Conservation (phyloP, 2,329 filamentous ascomycete genomes). For the Aspergillus piperis region DNA sequence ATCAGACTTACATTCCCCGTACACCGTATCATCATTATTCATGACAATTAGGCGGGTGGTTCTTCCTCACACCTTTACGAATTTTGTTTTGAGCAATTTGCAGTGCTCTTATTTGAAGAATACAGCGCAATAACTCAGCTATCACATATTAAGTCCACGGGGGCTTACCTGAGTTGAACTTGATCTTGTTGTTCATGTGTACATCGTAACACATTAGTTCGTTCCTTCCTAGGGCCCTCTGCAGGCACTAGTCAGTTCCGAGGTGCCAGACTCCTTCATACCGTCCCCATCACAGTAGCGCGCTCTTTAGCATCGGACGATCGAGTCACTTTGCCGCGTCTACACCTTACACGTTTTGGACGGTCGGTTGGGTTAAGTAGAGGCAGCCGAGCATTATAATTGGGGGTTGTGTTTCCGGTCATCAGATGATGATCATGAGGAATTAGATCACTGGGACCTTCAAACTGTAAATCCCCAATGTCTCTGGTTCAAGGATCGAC, state of each 20-base stretch:
- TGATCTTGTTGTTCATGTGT: not conserved
- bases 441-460: not conserved
- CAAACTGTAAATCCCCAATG: not conserved
- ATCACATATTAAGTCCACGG: not conserved
- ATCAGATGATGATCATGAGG: not conserved
- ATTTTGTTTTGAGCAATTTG: not conserved
- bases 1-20: constrained; percentile 6
- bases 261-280: constrained; percentile 3
- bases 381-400: not conserved
- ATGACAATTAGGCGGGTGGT: not conserved
- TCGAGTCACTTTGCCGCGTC: constrained; percentile 8
- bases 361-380: not conserved
- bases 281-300: constrained; percentile 1
- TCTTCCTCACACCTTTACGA: not conserved
- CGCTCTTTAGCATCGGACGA: constrained; percentile 3
- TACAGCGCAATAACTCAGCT: not conserved
- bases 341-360: not conserved
- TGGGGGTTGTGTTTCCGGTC: not conserved
- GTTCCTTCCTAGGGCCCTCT: not conserved
- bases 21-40: constrained; percentile 1
- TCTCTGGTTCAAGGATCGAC: not conserved
- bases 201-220: not conserved
- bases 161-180: not conserved
- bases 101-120: not conserved
- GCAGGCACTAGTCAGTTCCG: not conserved